Evolutionary conservation across 768 basidiomycete species (phyloP).

Genomic region (Sutorius australiensis): DNA sequence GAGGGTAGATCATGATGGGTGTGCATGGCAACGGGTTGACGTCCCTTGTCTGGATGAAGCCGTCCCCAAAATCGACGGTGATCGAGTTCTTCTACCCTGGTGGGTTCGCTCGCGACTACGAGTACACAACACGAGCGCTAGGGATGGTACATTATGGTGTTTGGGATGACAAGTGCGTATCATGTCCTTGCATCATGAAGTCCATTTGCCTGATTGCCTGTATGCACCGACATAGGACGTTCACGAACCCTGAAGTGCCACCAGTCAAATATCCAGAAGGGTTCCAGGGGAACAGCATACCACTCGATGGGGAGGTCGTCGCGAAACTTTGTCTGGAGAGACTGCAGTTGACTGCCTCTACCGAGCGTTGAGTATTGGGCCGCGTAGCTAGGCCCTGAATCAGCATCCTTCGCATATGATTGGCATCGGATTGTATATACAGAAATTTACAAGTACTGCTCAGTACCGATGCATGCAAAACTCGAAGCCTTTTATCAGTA

Average conservation of each 20-base stretch:
- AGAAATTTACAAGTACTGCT: background rate
- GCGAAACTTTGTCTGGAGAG: slow-evolving; percentile 57
- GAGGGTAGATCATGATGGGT: slow-evolving; percentile 84
- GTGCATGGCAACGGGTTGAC: slow-evolving; percentile 93
- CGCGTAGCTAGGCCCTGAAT: background rate
- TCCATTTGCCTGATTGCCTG: background rate
- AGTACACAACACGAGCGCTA: slow-evolving; percentile 74
- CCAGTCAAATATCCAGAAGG: slow-evolving; percentile 72
- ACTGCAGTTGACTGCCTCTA: slow-evolving; percentile 27
- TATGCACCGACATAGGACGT: slow-evolving; percentile 43
- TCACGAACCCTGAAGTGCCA: slow-evolving; percentile 72
- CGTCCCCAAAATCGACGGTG: slow-evolving; percentile 75
- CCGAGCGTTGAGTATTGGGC: background rate
- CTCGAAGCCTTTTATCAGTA: background rate
- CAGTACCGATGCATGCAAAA: background rate
- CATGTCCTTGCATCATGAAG: background rate
- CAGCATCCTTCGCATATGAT: no score
- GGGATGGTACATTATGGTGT: slow-evolving; percentile 85
- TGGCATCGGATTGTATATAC: background rate
- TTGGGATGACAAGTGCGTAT: slow-evolving; percentile 66
- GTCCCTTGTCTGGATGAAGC: slow-evolving; percentile 89
- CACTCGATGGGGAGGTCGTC: slow-evolving; percentile 69
- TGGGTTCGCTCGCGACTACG: slow-evolving; percentile 85
- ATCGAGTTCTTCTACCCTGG: slow-evolving; percentile 88
- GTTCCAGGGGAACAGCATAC: slow-evolving; percentile 87